These are phyloP conservation scores for Leccinellum albellum DNA, from an alignment of 768 basidiomycete species.

Conservation along the genomic window DNA sequence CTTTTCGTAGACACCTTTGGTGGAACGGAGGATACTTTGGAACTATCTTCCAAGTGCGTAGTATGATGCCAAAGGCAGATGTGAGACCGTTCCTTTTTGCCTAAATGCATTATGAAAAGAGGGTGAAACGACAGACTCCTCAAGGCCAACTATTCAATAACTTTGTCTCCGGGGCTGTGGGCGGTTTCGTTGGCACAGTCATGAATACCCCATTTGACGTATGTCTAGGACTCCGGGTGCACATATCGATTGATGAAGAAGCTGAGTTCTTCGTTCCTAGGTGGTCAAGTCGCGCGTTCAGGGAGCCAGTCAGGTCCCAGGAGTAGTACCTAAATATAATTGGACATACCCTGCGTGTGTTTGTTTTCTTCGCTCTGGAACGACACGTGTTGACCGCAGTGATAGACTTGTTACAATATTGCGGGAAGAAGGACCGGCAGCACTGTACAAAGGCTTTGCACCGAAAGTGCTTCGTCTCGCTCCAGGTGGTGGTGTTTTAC, in stretches of 20 bases:
- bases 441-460: constrained; percentile 92
- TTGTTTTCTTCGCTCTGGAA: neutral
- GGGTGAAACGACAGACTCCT: constrained; percentile 44
- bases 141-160: constrained; percentile 82
- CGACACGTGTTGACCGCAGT: neutral
- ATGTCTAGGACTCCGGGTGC: constrained; percentile 11
- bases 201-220: constrained; percentile 86
- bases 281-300: constrained; percentile 98
- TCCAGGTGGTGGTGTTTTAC: constrained; percentile 90
- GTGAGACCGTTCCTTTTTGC: constrained; percentile 38
- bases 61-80: constrained; percentile 79
- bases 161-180: constrained; percentile 84
- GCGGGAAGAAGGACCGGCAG: constrained; percentile 80
- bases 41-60: constrained; percentile 80
- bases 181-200: constrained; percentile 85
- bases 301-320: constrained; percentile 58
- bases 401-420: constrained; percentile 65
- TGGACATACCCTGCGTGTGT: constrained; percentile 87
- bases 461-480: constrained; percentile 95
- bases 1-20: constrained; percentile 60
- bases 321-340: constrained; percentile 82
- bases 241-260: neutral
- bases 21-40: constrained; percentile 98
- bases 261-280: constrained; percentile 34
- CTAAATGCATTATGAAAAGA: neutral